Base-by-base conservation (phyloP, 306 rosid species). In the Lotus japonicus region DNA sequence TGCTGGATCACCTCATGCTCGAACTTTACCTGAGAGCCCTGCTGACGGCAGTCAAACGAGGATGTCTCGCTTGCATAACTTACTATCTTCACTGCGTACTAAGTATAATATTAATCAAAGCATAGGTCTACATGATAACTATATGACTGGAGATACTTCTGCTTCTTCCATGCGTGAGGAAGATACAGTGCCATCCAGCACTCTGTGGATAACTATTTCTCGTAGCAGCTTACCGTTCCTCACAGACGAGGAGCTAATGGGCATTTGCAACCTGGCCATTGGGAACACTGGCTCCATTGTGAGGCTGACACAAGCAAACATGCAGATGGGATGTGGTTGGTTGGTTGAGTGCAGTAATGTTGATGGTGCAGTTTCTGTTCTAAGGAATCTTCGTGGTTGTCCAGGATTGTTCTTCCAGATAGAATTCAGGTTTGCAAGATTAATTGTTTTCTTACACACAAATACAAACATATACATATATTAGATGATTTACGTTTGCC, bases 391-490 rank as follows among this genome's bases (percentile, higher is more conserved):
- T 49, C 86, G 88, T 28, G 67, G 80, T 63, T 86, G 89, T 69
- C 89, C 96, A 57, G 96, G 88, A 69, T 71, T 81, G 53, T 89
- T 89, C 85, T 84, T 89, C 75, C 87, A 79, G 72, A 79, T 86
- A 57, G 90, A 89, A 75, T 89, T 86, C 88, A 86, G 96, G 96
- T 86, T 56, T 58, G 43, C 52, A 12, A 39, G 58, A 62, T 73
- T 64, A 10, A 48, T 39, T 5, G 36, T 36, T 78, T 38, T 26
- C 49, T 71, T 18, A 16, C 31, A 39, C 43, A 50, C 49, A 16
- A 3, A 46, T 51, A 51, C 66, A 70, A 31, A 44, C 11, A 28
- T 31, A 50, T 13, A 11, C 26, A 51, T 42, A 46, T 56, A 62
- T 77, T 23, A 56, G 19, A 64, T 71, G 73, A 46, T 54, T 61